Percentiles rank a stretch among this genome's conserved stretches.
These are phyloP conservation scores for Microdochium paspali DNA, from an alignment of 2,329 filamentous ascomycete species.

Conservation along the genomic window DNA sequence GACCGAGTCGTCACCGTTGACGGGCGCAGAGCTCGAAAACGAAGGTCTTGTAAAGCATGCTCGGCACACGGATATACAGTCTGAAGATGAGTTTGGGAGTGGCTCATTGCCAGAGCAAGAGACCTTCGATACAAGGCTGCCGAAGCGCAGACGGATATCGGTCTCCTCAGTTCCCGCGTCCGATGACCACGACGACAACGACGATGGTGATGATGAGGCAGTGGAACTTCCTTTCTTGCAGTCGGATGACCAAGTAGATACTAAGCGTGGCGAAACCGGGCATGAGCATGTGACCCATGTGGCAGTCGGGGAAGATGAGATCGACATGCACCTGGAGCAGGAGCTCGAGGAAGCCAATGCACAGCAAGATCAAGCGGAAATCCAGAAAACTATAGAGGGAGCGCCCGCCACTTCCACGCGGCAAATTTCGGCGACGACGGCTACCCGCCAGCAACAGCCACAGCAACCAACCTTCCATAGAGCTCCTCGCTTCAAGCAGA, in stretches of 20 bases:
- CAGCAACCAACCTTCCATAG: constrained; percentile 23
- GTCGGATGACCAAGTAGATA: too few species aligned
- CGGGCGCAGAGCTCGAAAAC: not conserved
- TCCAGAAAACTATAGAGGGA: not conserved
- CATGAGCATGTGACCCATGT: not conserved
- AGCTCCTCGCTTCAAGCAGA: constrained; percentile 27
- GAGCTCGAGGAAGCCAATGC: too few species aligned
- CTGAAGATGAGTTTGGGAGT: not conserved
- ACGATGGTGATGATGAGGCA: not conserved
- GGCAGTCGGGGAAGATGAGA: too few species aligned
- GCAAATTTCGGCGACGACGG: not conserved
- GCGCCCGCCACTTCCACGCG: not conserved
- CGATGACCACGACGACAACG: constrained; percentile 1
- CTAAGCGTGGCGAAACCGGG: not conserved
- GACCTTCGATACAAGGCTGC: constrained; percentile 7
- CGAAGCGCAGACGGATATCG: constrained; percentile 28
- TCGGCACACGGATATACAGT: not conserved
- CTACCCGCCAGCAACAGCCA: constrained; percentile 2
- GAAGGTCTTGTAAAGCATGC: not conserved
- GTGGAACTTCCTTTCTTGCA: constrained; percentile 1
- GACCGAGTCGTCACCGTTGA: not conserved
- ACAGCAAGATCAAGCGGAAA: not conserved
- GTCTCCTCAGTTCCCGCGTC: constrained; percentile 12
- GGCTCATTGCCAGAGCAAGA: not conserved
- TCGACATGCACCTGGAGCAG: too few species aligned